phyloP scores from a whole-genome alignment of 2,329 filamentous ascomycete genomes.

The Phialocephala sp. region DNA sequence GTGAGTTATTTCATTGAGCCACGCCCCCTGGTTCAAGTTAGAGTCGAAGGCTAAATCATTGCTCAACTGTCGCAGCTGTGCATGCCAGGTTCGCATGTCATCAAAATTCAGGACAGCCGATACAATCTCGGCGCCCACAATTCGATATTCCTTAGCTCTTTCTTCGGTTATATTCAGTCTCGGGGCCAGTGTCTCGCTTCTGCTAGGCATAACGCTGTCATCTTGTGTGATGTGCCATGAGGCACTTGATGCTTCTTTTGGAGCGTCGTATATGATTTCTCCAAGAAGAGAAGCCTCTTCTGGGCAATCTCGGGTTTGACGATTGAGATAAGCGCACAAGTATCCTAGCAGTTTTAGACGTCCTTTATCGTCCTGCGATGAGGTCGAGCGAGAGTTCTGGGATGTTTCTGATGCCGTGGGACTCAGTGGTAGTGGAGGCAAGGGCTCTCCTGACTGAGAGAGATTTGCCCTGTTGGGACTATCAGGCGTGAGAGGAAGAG shows the following conservation, averaged over 20 bases:
- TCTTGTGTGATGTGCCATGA: background rate
- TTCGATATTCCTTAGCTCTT: background rate
- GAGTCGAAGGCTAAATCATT: constrained; percentile 1
- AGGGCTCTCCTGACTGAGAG: background rate
- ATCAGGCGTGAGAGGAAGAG: background rate
- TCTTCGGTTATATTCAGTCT: background rate
- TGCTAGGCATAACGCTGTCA: background rate
- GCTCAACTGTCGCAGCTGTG: constrained; percentile 6
- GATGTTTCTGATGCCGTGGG: background rate
- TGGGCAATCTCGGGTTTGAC: background rate
- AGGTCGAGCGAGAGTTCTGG: background rate
- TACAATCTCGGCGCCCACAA: constrained; percentile 9
- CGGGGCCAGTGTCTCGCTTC: background rate
- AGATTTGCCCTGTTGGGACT: background rate
- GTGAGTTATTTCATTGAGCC: constrained; percentile 2
- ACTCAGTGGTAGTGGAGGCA: background rate
- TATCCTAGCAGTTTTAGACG: background rate
- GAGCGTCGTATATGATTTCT: background rate
- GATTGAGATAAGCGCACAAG: background rate
- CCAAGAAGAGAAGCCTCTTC: background rate
- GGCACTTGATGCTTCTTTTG: background rate
- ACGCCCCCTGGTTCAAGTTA: background rate
- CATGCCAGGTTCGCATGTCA: background rate
- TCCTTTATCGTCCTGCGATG: background rate
- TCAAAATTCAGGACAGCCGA: constrained; percentile 9